Evolutionary conservation across 768 basidiomycete genomes (phyloP).

Genomic region (Boletus rubroflammeus): DNA sequence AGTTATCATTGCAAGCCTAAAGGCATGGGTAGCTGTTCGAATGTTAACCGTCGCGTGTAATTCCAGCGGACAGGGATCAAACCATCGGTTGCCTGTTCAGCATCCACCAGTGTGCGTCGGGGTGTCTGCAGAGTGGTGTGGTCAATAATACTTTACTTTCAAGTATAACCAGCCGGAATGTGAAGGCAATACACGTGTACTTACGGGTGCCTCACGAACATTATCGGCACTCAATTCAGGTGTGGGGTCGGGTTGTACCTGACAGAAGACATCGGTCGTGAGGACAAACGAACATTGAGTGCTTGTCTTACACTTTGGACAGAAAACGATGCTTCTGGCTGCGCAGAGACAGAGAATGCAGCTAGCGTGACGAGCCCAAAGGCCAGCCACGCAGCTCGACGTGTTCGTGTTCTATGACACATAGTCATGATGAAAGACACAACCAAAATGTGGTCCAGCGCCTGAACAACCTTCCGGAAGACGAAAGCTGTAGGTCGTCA

Average conservation of each 20-base stretch:
- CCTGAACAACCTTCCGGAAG: not conserved
- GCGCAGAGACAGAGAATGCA: constrained; percentile 43
- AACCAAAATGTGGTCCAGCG: not conserved
- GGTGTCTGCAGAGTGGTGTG: constrained; percentile 9
- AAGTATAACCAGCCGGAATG: not conserved
- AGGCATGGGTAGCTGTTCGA: constrained; percentile 61
- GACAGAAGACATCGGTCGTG: not conserved
- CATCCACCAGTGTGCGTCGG: constrained; percentile 17
- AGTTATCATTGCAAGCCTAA: constrained; percentile 69
- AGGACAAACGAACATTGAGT: not conserved
- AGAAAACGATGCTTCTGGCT: constrained; percentile 19
- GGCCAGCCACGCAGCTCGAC: constrained; percentile 56
- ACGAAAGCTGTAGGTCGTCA: not conserved
- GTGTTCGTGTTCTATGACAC: constrained; percentile 21
- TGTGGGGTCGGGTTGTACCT: constrained; percentile 16
- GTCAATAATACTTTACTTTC: not conserved
- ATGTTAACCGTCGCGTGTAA: constrained; percentile 1
- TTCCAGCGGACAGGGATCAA: not conserved
- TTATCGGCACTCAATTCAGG: not conserved
- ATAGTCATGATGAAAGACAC: constrained; percentile 13
- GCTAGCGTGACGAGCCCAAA: constrained; percentile 55
- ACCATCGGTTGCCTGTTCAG: constrained; percentile 55
- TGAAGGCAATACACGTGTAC: not conserved
- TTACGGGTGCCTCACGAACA: constrained; percentile 15
- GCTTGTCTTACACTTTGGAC: constrained; percentile 16